Base-by-base conservation (phyloP, 2,329 filamentous ascomycete species). In the Calonectria pseudoturangicola region DNA sequence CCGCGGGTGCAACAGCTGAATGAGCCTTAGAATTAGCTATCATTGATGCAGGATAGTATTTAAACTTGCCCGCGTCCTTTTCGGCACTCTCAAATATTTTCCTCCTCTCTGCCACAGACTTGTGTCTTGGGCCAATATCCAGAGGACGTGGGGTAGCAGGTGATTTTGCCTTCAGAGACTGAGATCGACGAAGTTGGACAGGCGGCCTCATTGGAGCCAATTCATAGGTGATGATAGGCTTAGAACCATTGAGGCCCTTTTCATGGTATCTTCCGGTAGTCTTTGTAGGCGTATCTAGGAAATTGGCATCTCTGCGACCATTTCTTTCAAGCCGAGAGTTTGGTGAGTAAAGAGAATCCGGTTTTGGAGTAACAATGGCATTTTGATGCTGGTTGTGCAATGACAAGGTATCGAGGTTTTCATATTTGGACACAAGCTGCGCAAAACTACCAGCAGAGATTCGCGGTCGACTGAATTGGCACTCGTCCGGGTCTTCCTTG, bases 351-450 rank as follows among this genome's bases (percentile, higher is more conserved):
- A 12, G 13, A 2, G 28, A 58, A 54, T 21, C 48, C 60, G 1
- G 18, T 4, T 63, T 72, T 5, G 39, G 39, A 4, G 54, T 30
- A 67, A 21, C 12, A 30, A 30, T 30, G 4, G 62, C 58, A 33
- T 25, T 45, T n/a, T 30, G 60, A 45, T 62, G 63, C 48, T 47
- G 72, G 27, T 58, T 30, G n/a, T 63, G 27, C 1, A 45, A 54
- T 10, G 73, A 69, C 12, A 66, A 70, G 8, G 75, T 75, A 60
- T 83, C 81, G 4, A 82, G 74, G n/a, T 74, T 72, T 73, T 85
- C 83, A 45, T 84, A 85, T 50, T 81, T 84, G n/a, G 81, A 83
- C 0, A 85, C 79, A 18, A 85, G 79, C 33, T 82, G 79, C 43
- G 83, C 79, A 28, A 85, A 71, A 13, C 68, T 77, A 15, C 74